phyloP scores from a whole-genome alignment of 306 rosid genomes.

The Heteromeles arbutifolia region DNA sequence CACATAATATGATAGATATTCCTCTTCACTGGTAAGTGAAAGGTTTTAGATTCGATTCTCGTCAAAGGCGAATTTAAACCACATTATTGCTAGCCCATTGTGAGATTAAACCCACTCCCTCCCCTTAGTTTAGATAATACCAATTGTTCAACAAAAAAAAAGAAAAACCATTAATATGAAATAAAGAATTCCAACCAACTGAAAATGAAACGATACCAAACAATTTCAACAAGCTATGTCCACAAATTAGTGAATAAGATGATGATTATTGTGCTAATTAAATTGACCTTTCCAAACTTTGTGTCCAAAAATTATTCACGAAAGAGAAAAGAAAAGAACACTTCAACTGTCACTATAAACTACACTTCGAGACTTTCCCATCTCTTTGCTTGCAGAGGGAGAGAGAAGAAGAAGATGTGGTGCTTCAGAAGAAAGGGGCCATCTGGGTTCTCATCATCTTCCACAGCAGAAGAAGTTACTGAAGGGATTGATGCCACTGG shows the following conservation, averaged over 20 bases:
- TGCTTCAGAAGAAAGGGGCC: slow-evolving; percentile 47
- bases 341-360: background rate
- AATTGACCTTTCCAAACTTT: background rate
- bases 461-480: slow-evolving; percentile 77
- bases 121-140: too few species aligned
- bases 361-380: background rate
- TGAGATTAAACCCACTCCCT: too few species aligned
- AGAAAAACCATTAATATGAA: too few species aligned
- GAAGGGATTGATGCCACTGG: slow-evolving; percentile 60
- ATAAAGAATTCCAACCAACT: too few species aligned
- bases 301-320: background rate
- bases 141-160: too few species aligned
- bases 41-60: too few species aligned
- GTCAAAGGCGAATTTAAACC: too few species aligned
- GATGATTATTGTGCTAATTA: background rate
- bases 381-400: background rate
- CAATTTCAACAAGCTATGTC: too few species aligned
- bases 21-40: too few species aligned
- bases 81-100: too few species aligned
- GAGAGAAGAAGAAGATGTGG: slow-evolving; percentile 42
- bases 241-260: background rate
- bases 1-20: too few species aligned
- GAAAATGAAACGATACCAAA: too few species aligned
- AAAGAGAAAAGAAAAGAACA: background rate
- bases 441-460: slow-evolving; percentile 69